These are phyloP conservation scores for Blastocystis sp. DNA, from an alignment of 352 stramenopile species.

Conservation along the genomic window DNA sequence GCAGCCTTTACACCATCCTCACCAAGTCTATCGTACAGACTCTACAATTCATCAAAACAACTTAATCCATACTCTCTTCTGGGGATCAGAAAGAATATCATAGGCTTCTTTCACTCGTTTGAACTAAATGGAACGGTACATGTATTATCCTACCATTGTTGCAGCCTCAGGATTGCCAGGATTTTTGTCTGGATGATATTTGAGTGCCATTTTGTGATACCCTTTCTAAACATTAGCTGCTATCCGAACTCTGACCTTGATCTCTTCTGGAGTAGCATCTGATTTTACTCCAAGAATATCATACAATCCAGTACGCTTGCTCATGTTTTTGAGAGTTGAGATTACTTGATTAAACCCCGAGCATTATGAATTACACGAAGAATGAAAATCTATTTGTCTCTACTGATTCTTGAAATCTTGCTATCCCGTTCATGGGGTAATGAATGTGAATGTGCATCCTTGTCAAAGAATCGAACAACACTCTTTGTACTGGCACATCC, in stretches of 20 bases:
- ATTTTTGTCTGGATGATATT: conserved; percentile 63
- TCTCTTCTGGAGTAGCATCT: conserved; percentile 57
- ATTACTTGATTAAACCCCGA: neutral
- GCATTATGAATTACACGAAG: neutral
- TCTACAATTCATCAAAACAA: neutral
- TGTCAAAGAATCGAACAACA: neutral
- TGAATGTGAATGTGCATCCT: neutral
- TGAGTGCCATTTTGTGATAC: conserved; percentile 32
- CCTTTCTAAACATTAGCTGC: conserved; percentile 17
- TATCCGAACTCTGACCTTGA: neutral
- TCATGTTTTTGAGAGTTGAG: neutral
- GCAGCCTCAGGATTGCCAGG: conserved; percentile 24
- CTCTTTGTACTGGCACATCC: conserved; percentile 79
- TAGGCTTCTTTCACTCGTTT: conserved; percentile 54
- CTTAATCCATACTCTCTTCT: conserved; percentile 13
- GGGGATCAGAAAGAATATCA: conserved; percentile 52
- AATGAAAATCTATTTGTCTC: neutral
- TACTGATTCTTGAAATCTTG: conserved; percentile 24
- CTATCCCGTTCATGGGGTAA: neutral
- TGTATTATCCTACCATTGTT: neutral
- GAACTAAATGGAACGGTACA: neutral
- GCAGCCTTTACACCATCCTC: conserved; percentile 31
- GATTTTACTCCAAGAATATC: conserved; percentile 16
- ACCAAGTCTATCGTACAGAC: conserved; percentile 34
- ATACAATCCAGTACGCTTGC: neutral